These are phyloP conservation scores for Annulohypoxylon stygium DNA, from an alignment of 495 filamentous ascomycete species.

Conservation along the genomic window DNA sequence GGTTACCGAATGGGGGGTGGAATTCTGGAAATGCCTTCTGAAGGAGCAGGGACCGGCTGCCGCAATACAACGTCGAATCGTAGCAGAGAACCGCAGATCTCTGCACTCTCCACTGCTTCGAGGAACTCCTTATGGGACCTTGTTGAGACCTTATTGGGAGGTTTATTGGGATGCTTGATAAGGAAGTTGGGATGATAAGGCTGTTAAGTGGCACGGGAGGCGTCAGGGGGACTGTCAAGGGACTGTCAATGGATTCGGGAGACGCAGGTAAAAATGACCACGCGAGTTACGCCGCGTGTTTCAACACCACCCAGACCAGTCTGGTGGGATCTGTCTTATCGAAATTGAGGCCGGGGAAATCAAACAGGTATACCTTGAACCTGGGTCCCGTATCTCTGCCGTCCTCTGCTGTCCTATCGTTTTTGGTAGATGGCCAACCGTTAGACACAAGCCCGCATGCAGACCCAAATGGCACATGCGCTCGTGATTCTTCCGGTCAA, in stretches of 20 bases:
- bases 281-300: conserved; percentile 41
- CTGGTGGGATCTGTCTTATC: conserved; percentile 43
- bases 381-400: conserved; percentile 23
- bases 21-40: conserved; percentile 20
- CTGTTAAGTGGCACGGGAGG: conserved; percentile 39
- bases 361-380: conserved; percentile 38
- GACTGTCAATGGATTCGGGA: background rate
- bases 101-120: conserved; percentile 36
- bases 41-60: conserved; percentile 36
- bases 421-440: conserved; percentile 40
- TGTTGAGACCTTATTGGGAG: conserved; percentile 4
- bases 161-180: conserved; percentile 30
- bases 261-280: conserved; percentile 37
- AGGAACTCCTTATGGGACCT: conserved; percentile 18
- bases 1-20: conserved; percentile 31
- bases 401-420: conserved; percentile 28
- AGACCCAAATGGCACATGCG: conserved; percentile 43
- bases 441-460: conserved; percentile 38
- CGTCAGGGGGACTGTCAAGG: background rate
- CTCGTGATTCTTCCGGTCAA: conserved; percentile 42
- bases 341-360: conserved; percentile 35
- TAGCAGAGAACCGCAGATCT: conserved; percentile 41
- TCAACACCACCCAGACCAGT: conserved; percentile 34
- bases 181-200: conserved; percentile 45
- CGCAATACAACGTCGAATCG: conserved; percentile 43